Evolutionary conservation across 345 rosid species (phyloP), one percentile per base, ranked within the genome.

Genomic region (Jatropha curcas): DNA sequence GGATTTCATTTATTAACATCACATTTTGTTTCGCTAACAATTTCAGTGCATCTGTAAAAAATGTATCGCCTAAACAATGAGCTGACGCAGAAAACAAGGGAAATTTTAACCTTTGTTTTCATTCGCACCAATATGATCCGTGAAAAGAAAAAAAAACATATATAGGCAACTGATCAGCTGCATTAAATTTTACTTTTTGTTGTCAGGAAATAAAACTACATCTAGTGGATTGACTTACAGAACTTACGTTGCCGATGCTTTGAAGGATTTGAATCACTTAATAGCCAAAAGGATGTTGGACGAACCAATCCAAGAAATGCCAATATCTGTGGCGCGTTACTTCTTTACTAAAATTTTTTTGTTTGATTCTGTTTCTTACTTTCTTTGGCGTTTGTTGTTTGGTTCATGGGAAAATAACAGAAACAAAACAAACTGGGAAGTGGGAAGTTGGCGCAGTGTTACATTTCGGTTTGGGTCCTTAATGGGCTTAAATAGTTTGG

Each of bases 161-260:
- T n/a, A n/a, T n/a, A n/a, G 25, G 5, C 11, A 35, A 33, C 16
- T 6, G 14, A 27, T 37, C 72, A 39, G 37, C 25, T 9, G 39
- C 62, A 39, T 69, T 19, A 4, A 14, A 31, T 13, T 31, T 35
- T n/a, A 22, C 11, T 52, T 67, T 33, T 28, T 28, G 9, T 20
- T 50, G 24, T 4, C 17, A 51, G n/a, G 24, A 69, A 39, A 39
- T 17, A 13, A 69, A 39, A 20, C n/a, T 46, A 56, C n/a, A n/a
- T n/a, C n/a, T 3, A 56, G 43, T 24, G 14, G 31, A 39, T 17
- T 13, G 10, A 17, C 19, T 37, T 0, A 48, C 4, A 31, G 17
- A 69, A 39, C 72, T 69, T 69, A 69, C 72, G 35, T 51, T n/a
- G 34, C 20, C 71, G 37, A 52, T 53, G 46, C 4, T 4, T 19